Conservation (phyloP, 2,329 filamentous ascomycete genomes). For the Xylaria arbuscula region DNA sequence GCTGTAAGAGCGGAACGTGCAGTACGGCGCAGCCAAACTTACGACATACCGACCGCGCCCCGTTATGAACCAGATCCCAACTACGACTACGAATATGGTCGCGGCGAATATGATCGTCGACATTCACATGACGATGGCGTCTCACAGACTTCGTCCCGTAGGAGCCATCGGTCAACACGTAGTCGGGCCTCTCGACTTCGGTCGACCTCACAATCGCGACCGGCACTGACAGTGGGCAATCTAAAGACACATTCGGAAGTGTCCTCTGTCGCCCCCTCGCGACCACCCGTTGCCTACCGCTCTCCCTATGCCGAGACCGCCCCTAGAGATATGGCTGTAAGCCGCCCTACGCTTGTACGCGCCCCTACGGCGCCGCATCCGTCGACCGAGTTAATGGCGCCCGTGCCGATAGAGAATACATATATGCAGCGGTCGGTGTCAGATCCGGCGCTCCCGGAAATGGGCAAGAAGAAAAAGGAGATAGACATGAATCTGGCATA, state of each 20-base stretch:
- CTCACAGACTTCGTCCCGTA: slow-evolving; percentile 56
- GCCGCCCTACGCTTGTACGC: slow-evolving; percentile 53
- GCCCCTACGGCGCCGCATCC: slow-evolving; percentile 47
- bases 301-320: slow-evolving; percentile 58
- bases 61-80: slow-evolving; percentile 49
- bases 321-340: slow-evolving; percentile 57
- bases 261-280: slow-evolving; percentile 61
- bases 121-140: slow-evolving; percentile 50
- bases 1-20: slow-evolving; percentile 75
- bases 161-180: slow-evolving; percentile 55
- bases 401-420: slow-evolving; percentile 27
- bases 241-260: slow-evolving; percentile 65
- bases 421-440: slow-evolving; percentile 54
- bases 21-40: slow-evolving; percentile 71
- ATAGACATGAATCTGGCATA: slow-evolving; percentile 95
- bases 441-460: slow-evolving; percentile 52
- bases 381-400: slow-evolving; percentile 34
- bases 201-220: slow-evolving; percentile 49
- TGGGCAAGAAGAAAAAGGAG: slow-evolving; percentile 53
- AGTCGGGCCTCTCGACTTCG: slow-evolving; percentile 52
- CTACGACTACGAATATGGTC: slow-evolving; percentile 38
- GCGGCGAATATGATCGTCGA: slow-evolving; percentile 43
- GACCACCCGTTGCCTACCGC: slow-evolving; percentile 53
- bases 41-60: slow-evolving; percentile 52
- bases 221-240: slow-evolving; percentile 63